phyloP scores from a whole-genome alignment of 169 alveolate genomes.

The Plasmodium ovale region DNA sequence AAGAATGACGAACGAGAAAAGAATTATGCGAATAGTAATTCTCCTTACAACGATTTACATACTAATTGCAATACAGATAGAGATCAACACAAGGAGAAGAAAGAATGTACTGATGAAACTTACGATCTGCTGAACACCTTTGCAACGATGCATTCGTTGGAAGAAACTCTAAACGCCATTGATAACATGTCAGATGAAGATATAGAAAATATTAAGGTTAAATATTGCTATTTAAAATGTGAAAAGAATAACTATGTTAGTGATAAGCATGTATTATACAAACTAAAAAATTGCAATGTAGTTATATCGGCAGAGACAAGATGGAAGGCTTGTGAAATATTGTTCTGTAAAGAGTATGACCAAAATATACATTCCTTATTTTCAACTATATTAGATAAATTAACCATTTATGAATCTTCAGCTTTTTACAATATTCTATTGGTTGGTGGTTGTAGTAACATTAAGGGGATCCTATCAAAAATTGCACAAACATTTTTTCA shows the following conservation, averaged over 20 bases:
- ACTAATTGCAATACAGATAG: background rate
- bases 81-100: background rate
- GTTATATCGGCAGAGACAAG: constrained; percentile 56
- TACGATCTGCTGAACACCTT: constrained; percentile 6
- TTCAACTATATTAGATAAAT: constrained; percentile 42
- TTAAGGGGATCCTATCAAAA: constrained; percentile 63
- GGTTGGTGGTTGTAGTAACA: constrained; percentile 74
- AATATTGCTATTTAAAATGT: constrained; percentile 68
- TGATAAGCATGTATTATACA: constrained; percentile 39
- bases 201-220: constrained; percentile 56
- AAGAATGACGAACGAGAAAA: background rate
- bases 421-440: constrained; percentile 55
- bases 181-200: constrained; percentile 60
- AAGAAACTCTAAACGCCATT: constrained; percentile 35
- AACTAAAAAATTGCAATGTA: constrained; percentile 39
- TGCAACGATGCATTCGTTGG: constrained; percentile 22
- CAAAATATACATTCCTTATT: constrained; percentile 55
- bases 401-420: constrained; percentile 14
- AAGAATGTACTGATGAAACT: background rate
- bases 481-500: constrained; percentile 33
- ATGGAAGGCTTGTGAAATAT: constrained; percentile 76
- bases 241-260: constrained; percentile 10
- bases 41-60: background rate
- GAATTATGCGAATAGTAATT: background rate
- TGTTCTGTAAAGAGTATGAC: constrained; percentile 47